These are phyloP conservation scores for Avena atlantica DNA, from an alignment of 176 grass and related monocot species.

Conservation along the genomic window DNA sequence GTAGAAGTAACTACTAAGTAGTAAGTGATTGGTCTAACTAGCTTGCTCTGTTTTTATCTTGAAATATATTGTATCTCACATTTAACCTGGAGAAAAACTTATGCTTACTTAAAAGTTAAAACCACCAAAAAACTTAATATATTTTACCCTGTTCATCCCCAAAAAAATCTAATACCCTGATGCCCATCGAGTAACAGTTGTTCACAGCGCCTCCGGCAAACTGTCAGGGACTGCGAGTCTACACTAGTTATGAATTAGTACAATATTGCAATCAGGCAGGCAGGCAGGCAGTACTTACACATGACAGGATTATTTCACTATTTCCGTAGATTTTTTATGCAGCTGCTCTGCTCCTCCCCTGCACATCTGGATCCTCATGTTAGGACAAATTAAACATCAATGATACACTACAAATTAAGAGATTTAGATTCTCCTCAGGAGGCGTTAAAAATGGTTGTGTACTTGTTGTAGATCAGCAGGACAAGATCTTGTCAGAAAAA, in stretches of 20 bases:
- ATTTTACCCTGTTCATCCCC: background rate
- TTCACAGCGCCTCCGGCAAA: background rate
- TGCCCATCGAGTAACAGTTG: background rate
- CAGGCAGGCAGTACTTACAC: no score
- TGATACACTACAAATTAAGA: slow-evolving; percentile 9
- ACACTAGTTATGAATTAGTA: no score
- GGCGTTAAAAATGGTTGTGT: slow-evolving; percentile 5
- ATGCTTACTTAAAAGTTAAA: background rate
- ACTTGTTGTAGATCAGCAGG: slow-evolving; percentile 35
- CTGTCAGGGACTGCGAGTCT: background rate
- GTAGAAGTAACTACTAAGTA: slow-evolving; percentile 20
- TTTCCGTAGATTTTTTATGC: background rate
- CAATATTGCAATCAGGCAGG: no score
- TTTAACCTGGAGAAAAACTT: background rate
- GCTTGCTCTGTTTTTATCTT: background rate
- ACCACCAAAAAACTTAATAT: background rate
- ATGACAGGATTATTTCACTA: background rate
- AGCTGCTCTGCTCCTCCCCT: slow-evolving; percentile 9
- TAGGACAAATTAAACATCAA: background rate
- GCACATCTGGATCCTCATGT: slow-evolving; percentile 32
- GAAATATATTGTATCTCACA: background rate
- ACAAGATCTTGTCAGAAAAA: slow-evolving; percentile 39
- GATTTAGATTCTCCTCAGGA: slow-evolving; percentile 12
- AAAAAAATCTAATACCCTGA: slow-evolving; percentile 8
- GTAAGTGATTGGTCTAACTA: background rate